phyloP scores from a whole-genome alignment of 2,329 filamentous ascomycete genomes.

The Botryotinia globosa region DNA sequence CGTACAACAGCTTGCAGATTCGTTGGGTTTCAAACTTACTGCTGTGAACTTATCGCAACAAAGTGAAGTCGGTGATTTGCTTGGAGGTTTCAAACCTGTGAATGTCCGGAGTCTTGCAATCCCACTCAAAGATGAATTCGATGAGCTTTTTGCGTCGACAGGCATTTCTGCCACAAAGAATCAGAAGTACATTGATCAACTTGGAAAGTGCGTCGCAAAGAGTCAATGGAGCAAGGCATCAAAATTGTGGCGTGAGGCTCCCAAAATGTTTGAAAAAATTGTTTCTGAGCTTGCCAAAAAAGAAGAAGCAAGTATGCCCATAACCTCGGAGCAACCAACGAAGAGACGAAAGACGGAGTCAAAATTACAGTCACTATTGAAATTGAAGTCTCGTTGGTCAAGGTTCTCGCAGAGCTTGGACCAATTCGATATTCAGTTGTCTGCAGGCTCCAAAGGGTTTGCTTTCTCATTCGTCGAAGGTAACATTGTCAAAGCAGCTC shows the following conservation, averaged over 20 bases:
- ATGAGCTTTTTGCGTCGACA: slow-evolving; percentile 80
- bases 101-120: slow-evolving; percentile 84
- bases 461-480: slow-evolving; percentile 96
- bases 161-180: slow-evolving; percentile 86
- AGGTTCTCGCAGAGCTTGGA: slow-evolving; percentile 71
- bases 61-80: slow-evolving; percentile 91
- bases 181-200: slow-evolving; percentile 76
- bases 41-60: slow-evolving; percentile 97
- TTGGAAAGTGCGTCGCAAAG: slow-evolving; percentile 75
- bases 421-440: slow-evolving; percentile 77
- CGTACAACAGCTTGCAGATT: slow-evolving; percentile 84
- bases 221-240: slow-evolving; percentile 85
- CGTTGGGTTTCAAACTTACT: slow-evolving; percentile 80
- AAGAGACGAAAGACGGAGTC: slow-evolving; percentile 67
- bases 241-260: slow-evolving; percentile 83
- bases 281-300: slow-evolving; percentile 53
- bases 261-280: slow-evolving; percentile 79
- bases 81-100: slow-evolving; percentile 95
- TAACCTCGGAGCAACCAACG: slow-evolving; percentile 57
- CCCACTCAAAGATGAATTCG: slow-evolving; percentile 90
- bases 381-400: slow-evolving; percentile 70
- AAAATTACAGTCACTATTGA: slow-evolving; percentile 61
- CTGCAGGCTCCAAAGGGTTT: slow-evolving; percentile 70
- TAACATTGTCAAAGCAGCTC: slow-evolving; percentile 91
- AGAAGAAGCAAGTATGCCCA: slow-evolving; percentile 39